A percentile compares a stretch with the other conserved stretches of the same genome.
Evolutionary conservation across 83 land plant genomes (phyloP).

Genomic region (Picea engelmannii): DNA sequence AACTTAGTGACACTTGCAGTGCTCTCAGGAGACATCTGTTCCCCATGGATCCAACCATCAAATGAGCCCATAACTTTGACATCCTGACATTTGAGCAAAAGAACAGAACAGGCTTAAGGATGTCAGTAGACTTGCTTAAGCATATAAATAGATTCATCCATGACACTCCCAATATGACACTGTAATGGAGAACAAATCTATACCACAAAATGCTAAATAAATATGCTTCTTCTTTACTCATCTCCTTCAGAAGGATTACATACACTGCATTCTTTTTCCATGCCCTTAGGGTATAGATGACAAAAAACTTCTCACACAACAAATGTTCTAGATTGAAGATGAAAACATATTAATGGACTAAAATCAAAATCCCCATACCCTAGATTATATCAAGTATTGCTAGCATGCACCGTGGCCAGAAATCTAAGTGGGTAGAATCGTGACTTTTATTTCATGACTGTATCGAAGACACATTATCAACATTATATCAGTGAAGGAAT

Average conservation of each 20-base stretch:
- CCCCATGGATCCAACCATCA: slow-evolving; percentile 93
- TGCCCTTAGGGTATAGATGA: not conserved
- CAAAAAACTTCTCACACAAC: not conserved
- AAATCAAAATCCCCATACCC: not conserved
- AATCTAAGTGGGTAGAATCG: not conserved
- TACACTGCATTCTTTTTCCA: not conserved
- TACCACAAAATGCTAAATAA: too few relatives aligned
- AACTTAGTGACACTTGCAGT: slow-evolving; percentile 65
- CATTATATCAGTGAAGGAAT: not conserved
- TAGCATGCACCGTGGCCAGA: not conserved
- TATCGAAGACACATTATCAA: not conserved
- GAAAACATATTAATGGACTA: not conserved
- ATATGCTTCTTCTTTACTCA: not conserved
- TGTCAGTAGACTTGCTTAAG: not conserved
- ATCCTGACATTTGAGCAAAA: slow-evolving; percentile 43
- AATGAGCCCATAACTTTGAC: slow-evolving; percentile 96
- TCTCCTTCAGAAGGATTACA: not conserved
- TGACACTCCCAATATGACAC: not conserved
- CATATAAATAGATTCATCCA: not conserved
- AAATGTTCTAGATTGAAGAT: slow-evolving; percentile 2
- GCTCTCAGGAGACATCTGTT: slow-evolving; percentile 82
- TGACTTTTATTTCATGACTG: not conserved
- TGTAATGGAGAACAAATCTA: not conserved
- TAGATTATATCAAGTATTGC: not conserved
- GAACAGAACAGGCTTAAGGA: not conserved